These are phyloP conservation scores for Suillus spraguei DNA, from an alignment of 768 basidiomycete genomes.

Conservation along the genomic window DNA sequence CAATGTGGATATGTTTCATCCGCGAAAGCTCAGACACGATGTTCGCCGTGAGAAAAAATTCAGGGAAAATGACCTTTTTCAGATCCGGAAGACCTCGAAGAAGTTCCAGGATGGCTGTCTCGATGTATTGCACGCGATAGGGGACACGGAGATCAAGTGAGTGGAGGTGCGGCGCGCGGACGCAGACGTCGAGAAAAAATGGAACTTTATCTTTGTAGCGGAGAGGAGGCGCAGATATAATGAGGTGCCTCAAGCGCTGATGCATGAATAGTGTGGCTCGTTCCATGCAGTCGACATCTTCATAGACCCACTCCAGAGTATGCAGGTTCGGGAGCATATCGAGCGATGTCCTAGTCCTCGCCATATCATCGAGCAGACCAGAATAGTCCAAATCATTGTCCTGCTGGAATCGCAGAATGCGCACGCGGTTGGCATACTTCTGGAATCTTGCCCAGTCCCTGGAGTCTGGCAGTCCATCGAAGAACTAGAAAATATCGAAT, in stretches of 20 bases:
- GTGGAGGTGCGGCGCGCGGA: constrained; percentile 54
- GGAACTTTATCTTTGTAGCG: constrained; percentile 19
- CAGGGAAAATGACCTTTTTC: constrained; percentile 50
- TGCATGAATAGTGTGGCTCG: constrained; percentile 61
- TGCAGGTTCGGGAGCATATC: constrained; percentile 58
- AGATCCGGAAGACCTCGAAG: constrained; percentile 45
- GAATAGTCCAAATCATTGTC: constrained; percentile 18
- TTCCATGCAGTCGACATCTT: constrained; percentile 28
- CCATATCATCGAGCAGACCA: constrained; percentile 49
- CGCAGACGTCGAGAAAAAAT: constrained; percentile 40
- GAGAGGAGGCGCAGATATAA: constrained; percentile 30
- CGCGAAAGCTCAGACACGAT: constrained; percentile 50
- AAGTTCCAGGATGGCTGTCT: constrained; percentile 42
- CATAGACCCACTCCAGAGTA: constrained; percentile 49
- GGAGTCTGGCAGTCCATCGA: constrained; percentile 43
- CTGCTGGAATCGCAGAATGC: constrained; percentile 33
- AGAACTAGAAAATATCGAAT: constrained; percentile 34
- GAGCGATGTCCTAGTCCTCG: constrained; percentile 53
- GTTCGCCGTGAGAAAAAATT: constrained; percentile 49
- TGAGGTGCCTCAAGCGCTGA: constrained; percentile 44
- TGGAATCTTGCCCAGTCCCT: constrained; percentile 59
- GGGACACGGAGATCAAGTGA: constrained; percentile 48
- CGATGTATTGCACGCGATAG: constrained; percentile 43
- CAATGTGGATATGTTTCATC: constrained; percentile 41
- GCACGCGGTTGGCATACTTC: constrained; percentile 54